phyloP scores from a whole-genome alignment of 2,329 filamentous ascomycete genomes.

The Claviceps humidiphila region DNA sequence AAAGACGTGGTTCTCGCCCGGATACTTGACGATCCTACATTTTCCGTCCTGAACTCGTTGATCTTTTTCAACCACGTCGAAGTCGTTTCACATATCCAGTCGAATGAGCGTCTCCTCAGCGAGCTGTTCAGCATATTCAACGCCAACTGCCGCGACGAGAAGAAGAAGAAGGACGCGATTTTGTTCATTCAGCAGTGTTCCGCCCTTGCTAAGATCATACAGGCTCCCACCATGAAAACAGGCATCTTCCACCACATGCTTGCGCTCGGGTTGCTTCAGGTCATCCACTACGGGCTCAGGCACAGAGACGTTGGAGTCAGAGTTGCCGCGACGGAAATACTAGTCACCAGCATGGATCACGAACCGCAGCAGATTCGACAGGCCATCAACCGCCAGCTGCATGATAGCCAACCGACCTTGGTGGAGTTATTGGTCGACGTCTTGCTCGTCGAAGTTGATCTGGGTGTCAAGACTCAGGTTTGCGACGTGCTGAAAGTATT shows the following conservation, averaged over 20 bases:
- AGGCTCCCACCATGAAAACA: constrained; percentile 59
- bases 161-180: constrained; percentile 83
- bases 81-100: constrained; percentile 89
- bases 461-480: constrained; percentile 90
- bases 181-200: constrained; percentile 96
- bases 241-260: constrained; percentile 84
- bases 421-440: constrained; percentile 90
- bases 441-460: constrained; percentile 76
- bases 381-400: constrained; percentile 84
- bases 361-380: constrained; percentile 88
- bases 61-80: constrained; percentile 99
- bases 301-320: constrained; percentile 74
- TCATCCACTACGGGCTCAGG: constrained; percentile 83
- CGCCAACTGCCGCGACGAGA: constrained; percentile 46
- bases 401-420: constrained; percentile 71
- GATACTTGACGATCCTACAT: constrained; percentile 94
- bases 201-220: constrained; percentile 84
- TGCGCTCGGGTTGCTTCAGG: constrained; percentile 68
- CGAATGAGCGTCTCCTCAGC: constrained; percentile 61
- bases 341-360: constrained; percentile 90
- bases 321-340: constrained; percentile 83
- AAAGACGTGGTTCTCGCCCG: constrained; percentile 97
- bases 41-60: constrained; percentile 90
- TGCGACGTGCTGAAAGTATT: constrained; percentile 91
- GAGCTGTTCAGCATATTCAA: constrained; percentile 83